phyloP scores from a whole-genome alignment of 2,329 filamentous ascomycete species.

The Nigrograna mackinnonii region DNA sequence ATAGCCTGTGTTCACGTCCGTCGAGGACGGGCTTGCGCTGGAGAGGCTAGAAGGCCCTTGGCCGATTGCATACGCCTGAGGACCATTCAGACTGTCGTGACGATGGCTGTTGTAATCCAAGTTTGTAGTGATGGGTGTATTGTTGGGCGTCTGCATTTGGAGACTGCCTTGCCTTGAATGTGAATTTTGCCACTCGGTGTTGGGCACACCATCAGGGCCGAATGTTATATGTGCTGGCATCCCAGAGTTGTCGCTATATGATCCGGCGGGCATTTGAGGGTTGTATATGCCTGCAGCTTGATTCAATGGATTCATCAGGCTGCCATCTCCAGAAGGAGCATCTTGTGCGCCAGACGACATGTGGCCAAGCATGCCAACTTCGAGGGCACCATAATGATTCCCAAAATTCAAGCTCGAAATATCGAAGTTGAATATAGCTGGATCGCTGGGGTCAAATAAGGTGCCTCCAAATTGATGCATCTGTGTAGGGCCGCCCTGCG shows the following conservation, averaged over 20 bases:
- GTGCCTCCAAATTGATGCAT: conserved; percentile 54
- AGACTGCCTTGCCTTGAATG: conserved; percentile 48
- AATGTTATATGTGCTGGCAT: conserved; percentile 34
- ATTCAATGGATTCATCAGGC: conserved; percentile 36
- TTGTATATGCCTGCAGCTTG: conserved; percentile 40
- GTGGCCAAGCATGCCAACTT: conserved; percentile 94
- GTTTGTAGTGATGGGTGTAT: conserved; percentile 42
- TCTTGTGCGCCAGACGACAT: conserved; percentile 93
- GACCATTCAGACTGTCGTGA: conserved; percentile 42
- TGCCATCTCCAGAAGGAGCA: conserved; percentile 68
- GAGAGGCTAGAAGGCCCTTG: conserved; percentile 59
- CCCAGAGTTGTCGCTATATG: conserved; percentile 25
- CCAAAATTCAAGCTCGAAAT: conserved; percentile 93
- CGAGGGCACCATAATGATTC: conserved; percentile 92
- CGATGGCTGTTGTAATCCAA: conserved; percentile 31
- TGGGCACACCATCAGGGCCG: conserved; percentile 25
- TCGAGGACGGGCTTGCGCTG: conserved; percentile 60
- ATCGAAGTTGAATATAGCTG: conserved; percentile 93
- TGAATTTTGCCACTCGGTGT: conserved; percentile 41
- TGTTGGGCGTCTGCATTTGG: conserved; percentile 47
- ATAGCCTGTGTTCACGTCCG: conserved; percentile 42
- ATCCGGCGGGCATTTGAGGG: conserved; percentile 40
- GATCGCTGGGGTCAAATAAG: conserved; percentile 89
- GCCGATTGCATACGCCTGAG: conserved; percentile 65
- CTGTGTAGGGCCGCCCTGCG: conserved; percentile 41